phyloP scores from a whole-genome alignment of 257 asterid genomes.

The Agastache rugosa region DNA sequence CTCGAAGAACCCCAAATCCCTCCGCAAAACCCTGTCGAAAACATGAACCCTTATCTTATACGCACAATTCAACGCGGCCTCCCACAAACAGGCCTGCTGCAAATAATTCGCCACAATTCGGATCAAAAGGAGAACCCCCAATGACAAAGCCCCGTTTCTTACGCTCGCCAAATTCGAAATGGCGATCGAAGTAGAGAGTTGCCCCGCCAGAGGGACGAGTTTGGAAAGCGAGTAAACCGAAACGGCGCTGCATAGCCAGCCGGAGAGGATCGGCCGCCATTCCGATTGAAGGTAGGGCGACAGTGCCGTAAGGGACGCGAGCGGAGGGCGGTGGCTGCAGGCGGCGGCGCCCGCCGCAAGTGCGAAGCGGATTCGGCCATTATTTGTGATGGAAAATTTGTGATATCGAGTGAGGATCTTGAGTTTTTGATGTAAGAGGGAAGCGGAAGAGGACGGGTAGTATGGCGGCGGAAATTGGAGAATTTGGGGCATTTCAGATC shows the following conservation, averaged over 20 bases:
- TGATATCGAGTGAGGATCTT: slow-evolving; percentile 9
- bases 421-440: slow-evolving; percentile 40
- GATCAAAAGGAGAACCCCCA: slow-evolving; percentile 55
- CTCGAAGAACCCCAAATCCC: slow-evolving; percentile 85
- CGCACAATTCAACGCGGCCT: slow-evolving; percentile 76
- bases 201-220: slow-evolving; percentile 73
- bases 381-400: slow-evolving; percentile 1
- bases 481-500: slow-evolving; percentile 43
- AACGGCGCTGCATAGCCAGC: slow-evolving; percentile 75
- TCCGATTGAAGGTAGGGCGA: slow-evolving; percentile 72
- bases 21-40: slow-evolving; percentile 65
- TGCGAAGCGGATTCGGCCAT: slow-evolving; percentile 27
- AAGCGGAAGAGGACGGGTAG: slow-evolving; percentile 15
- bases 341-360: slow-evolving; percentile 30
- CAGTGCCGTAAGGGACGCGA: slow-evolving; percentile 49
- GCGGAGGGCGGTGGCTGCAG: slow-evolving; percentile 34
- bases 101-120: slow-evolving; percentile 63
- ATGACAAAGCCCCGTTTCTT: slow-evolving; percentile 48
- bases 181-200: slow-evolving; percentile 50
- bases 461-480: slow-evolving; percentile 41
- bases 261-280: slow-evolving; percentile 73
- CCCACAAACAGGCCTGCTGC: slow-evolving; percentile 86
- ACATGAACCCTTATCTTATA: slow-evolving; percentile 64
- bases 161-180: slow-evolving; percentile 39
- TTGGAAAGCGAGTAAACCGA: slow-evolving; percentile 84